These are phyloP conservation scores for Lithocarpus polystachyus DNA, from an alignment of 306 rosid genomes.

Conservation along the genomic window DNA sequence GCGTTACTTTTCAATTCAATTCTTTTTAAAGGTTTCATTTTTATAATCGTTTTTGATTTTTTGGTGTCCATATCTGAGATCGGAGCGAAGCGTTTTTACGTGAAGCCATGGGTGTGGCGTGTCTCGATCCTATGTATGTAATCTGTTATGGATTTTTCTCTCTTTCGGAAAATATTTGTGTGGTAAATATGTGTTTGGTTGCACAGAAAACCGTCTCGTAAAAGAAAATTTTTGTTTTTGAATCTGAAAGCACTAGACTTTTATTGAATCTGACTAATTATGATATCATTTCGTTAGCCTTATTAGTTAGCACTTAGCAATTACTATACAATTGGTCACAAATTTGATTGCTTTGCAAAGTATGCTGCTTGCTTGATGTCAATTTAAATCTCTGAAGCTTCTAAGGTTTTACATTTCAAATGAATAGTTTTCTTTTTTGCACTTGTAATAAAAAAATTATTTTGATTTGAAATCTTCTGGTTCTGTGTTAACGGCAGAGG, in stretches of 20 bases:
- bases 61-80: conserved; percentile 45
- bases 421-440: too few species aligned
- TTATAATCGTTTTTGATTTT: neutral
- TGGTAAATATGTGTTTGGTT: neutral
- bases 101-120: conserved; percentile 68
- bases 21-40: neutral
- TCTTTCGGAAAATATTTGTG: neutral
- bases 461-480: too few species aligned
- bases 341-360: neutral
- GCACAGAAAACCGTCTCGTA: neutral
- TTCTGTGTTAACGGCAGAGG: too few species aligned
- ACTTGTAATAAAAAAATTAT: too few species aligned
- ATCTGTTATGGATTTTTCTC: neutral
- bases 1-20: neutral
- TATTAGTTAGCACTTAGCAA: too few species aligned
- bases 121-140: neutral
- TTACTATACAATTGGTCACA: too few species aligned
- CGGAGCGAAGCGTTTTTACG: conserved; percentile 36
- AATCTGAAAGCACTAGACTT: too few species aligned
- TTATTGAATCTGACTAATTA: neutral
- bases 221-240: neutral
- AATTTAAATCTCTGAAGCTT: too few species aligned
- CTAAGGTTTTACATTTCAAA: too few species aligned
- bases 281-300: neutral
- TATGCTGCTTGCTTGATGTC: neutral